Percentiles rank a stretch among this genome's conserved stretches.
These are phyloP conservation scores for Hansenula sp. DNA, from an alignment of 1,139 yeast genomes.

Conservation along the genomic window DNA sequence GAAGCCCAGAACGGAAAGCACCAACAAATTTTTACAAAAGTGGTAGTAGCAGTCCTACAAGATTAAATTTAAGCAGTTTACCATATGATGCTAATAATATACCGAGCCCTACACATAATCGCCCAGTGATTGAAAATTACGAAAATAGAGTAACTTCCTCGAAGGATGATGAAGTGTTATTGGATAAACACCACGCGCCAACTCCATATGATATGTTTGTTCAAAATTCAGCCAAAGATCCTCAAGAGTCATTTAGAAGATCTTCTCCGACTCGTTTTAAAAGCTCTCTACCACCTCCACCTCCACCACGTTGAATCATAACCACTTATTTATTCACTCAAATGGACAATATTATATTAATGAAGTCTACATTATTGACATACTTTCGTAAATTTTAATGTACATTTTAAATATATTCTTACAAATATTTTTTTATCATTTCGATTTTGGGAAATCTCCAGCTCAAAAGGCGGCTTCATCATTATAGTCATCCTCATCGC, in stretches of 20 bases:
- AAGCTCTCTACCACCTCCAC: slow-evolving; percentile 17
- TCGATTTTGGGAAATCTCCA: too few species aligned
- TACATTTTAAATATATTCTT: not conserved
- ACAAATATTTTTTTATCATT: not conserved
- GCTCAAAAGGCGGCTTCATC: slow-evolving; percentile 74
- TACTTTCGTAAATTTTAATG: not conserved
- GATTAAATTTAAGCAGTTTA: slow-evolving; percentile 12
- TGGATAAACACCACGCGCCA: slow-evolving; percentile 15
- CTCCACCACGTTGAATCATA: slow-evolving; percentile 5
- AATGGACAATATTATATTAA: not conserved
- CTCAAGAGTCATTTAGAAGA: slow-evolving; percentile 1
- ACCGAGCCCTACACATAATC: slow-evolving; percentile 3
- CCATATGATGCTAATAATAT: slow-evolving; percentile 19
- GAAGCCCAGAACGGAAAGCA: slow-evolving; percentile 20
- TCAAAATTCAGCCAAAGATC: slow-evolving; percentile 4
- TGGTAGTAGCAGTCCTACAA: slow-evolving; percentile 13
- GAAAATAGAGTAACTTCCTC: slow-evolving; percentile 5
- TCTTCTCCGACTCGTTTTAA: slow-evolving; percentile 13
- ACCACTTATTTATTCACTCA: too few species aligned
- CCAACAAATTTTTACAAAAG: slow-evolving; percentile 13
- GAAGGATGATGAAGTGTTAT: slow-evolving; percentile 9
- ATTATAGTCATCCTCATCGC: slow-evolving; percentile 47
- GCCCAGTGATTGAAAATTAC: slow-evolving; percentile 5
- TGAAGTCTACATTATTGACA: not conserved
- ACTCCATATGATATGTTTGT: slow-evolving; percentile 18